A percentile compares a stretch with the other conserved stretches of the same genome.
Conservation (phyloP, 2,329 filamentous ascomycete species). For the Fusarium sp. region DNA sequence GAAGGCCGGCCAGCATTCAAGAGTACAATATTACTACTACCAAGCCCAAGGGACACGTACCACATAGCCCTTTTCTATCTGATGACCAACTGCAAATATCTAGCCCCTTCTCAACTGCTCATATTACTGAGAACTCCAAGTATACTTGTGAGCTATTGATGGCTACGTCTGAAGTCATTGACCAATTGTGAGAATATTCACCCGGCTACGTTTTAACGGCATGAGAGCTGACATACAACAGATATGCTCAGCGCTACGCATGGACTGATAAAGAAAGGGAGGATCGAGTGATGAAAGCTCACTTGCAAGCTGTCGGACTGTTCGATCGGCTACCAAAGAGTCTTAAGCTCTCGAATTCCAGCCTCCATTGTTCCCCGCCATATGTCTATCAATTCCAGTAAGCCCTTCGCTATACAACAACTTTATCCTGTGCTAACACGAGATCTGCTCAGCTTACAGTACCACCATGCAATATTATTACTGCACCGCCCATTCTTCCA, state of each 20-base stretch:
- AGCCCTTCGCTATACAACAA: accelerated
- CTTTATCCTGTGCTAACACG: accelerated
- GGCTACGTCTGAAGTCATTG: slow-evolving; percentile 10
- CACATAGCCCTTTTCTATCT: neutral
- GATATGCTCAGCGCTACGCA: slow-evolving; percentile 13
- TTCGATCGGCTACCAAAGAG: slow-evolving; percentile 18
- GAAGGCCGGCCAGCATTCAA: slow-evolving; percentile 5
- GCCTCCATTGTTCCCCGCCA: slow-evolving; percentile 14
- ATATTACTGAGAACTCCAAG: neutral
- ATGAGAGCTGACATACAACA: neutral
- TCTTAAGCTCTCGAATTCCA: slow-evolving; percentile 13
- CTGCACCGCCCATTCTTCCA: slow-evolving; percentile 19
- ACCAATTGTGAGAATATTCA: slow-evolving; percentile 11
- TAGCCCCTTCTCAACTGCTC: neutral
- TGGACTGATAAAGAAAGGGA: slow-evolving; percentile 20
- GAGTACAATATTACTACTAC: slow-evolving; percentile 21
- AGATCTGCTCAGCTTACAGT: neutral
- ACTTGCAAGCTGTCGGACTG: slow-evolving; percentile 4
- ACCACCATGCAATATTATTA: slow-evolving; percentile 8
- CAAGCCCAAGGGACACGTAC: neutral
- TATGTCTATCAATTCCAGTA: slow-evolving; percentile 23
- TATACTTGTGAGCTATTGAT: slow-evolving; percentile 16
- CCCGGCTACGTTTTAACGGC: no score
- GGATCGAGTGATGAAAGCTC: slow-evolving; percentile 17
- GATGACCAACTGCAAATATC: slow-evolving; percentile 8